phyloP scores from a whole-genome alignment of 2,329 filamentous ascomycete species.

The Neofusicoccum laricinum region DNA sequence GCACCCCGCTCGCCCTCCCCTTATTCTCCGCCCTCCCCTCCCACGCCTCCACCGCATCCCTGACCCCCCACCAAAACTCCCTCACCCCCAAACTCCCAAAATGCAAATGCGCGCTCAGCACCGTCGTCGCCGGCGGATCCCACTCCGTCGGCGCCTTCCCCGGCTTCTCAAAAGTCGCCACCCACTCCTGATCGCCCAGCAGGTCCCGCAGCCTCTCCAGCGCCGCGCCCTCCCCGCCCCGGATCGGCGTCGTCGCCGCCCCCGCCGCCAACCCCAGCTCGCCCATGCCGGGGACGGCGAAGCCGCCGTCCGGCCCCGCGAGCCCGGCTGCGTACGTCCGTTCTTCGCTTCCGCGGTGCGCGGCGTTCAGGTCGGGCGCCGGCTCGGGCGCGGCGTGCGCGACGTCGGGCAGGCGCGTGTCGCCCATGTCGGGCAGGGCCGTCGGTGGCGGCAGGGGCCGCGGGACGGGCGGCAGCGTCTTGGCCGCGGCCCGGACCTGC shows the following conservation, averaged over 20 bases:
- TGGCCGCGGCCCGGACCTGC: constrained; percentile 54
- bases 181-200: constrained; percentile 62
- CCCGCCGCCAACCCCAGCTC: constrained; percentile 59
- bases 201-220: constrained; percentile 58
- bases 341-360: constrained; percentile 52
- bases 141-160: constrained; percentile 73
- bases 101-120: constrained; percentile 71
- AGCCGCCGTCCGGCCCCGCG: constrained; percentile 66
- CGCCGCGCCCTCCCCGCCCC: constrained; percentile 67
- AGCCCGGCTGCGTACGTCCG: constrained; percentile 54
- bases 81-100: constrained; percentile 70
- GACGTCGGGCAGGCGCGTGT: constrained; percentile 56
- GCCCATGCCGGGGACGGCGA: constrained; percentile 66
- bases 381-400: constrained; percentile 53
- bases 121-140: constrained; percentile 68
- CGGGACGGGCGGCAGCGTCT: constrained; percentile 56
- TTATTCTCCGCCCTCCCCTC: constrained; percentile 52
- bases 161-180: constrained; percentile 72
- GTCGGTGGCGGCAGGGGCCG: constrained; percentile 60
- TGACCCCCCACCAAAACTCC: constrained; percentile 69
- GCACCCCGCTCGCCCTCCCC: constrained; percentile 48
- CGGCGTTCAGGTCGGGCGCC: constrained; percentile 60
- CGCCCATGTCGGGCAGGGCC: constrained; percentile 62
- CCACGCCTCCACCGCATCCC: constrained; percentile 60
- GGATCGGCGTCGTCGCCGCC: constrained; percentile 57